Evolutionary conservation across 2,329 filamentous ascomycete species (phyloP), one percentile per base, ranked within the genome.

Genomic region (Torrubiella hemipterigena): DNA sequence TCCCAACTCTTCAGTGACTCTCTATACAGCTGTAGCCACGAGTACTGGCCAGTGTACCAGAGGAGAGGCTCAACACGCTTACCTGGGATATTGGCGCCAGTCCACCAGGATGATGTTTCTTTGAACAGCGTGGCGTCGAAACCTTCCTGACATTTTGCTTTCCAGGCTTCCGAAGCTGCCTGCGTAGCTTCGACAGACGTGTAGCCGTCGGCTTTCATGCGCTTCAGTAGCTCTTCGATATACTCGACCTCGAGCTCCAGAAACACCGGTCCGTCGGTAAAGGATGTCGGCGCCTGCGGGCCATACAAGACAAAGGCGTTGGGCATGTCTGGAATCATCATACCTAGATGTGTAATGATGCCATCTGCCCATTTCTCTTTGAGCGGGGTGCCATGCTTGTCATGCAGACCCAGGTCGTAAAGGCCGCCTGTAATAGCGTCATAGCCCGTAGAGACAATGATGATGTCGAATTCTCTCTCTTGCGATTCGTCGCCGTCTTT

Each of bases 361-460:
- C 38, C 38, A 4, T 32, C 17, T 14, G 23, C 19, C 38, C 39
- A 43, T 18, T 31, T 36, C 3, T 37, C 23, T 11, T 34, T 13
- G 10, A 42, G 27, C 10, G 25, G 18, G 3, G 31, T 19, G 3
- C 41, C 38, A 12, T 37, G n/a, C 14, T 36, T 41, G 20, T 38
- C 37, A 2, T 21, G 20, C 17, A 43, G 31, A 8, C 39, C 40
- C 34, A 42, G 38, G 16, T 41, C 40, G n/a, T 37, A 26, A 11
- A 41, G 27, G 13, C 41, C 38, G 7, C 38, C 40, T 3, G 40
- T 43, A 9, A 43, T 24, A 4, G 27, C 35, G 26, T 42, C 41
- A 21, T 41, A 41, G 2, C 41, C 41, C 2, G 41, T 42, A 4
- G 40, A 38, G 9, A 37, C 22, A n/a, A 43, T 33, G 12, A 24